Evolutionary conservation across 2,329 filamentous ascomycete genomes (phyloP).

Genomic region (Fusarium anthophilum): DNA sequence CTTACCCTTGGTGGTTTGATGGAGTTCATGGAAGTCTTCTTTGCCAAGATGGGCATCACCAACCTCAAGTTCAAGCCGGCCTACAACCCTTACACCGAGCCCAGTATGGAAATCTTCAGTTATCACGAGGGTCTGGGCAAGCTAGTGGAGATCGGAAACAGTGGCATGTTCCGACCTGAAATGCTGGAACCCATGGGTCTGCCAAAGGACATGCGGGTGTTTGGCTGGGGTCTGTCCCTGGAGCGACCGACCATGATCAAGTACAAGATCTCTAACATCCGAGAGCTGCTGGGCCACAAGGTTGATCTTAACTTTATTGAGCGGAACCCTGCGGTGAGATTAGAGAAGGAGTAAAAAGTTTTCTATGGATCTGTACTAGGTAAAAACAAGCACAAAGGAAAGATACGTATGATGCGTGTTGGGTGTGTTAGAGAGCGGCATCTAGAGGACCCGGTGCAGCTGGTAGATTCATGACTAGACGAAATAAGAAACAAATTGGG

Average conservation of each 20-base stretch:
- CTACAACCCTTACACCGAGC: slow-evolving; percentile 95
- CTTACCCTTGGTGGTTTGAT: slow-evolving; percentile 92
- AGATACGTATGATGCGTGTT: slow-evolving; percentile 10
- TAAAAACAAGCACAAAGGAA: background rate
- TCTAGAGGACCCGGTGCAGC: slow-evolving; percentile 21
- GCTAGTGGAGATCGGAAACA: slow-evolving; percentile 97
- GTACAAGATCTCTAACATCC: slow-evolving; percentile 88
- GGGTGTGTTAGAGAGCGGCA: slow-evolving; percentile 8
- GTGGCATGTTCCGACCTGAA: slow-evolving; percentile 97
- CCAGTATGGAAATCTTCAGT: slow-evolving; percentile 97
- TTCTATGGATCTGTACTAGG: background rate
- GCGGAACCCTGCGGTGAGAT: slow-evolving; percentile 86
- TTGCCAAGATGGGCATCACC: slow-evolving; percentile 90
- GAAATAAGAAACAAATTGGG: slow-evolving; percentile 28
- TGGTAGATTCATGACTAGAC: slow-evolving; percentile 36
- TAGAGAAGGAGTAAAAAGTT: slow-evolving; percentile 77
- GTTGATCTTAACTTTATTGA: slow-evolving; percentile 94
- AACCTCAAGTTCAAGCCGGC: slow-evolving; percentile 94
- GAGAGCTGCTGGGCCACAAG: slow-evolving; percentile 93
- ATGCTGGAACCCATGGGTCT: slow-evolving; percentile 96
- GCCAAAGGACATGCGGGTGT: slow-evolving; percentile 90
- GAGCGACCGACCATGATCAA: slow-evolving; percentile 99
- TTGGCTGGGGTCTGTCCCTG: slow-evolving; percentile 90
- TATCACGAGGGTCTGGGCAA: slow-evolving; percentile 90
- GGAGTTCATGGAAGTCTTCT: slow-evolving; percentile 94